Conservation (phyloP, 1,284 basidiomycete genomes). For the Sanghuangporus baumii region DNA sequence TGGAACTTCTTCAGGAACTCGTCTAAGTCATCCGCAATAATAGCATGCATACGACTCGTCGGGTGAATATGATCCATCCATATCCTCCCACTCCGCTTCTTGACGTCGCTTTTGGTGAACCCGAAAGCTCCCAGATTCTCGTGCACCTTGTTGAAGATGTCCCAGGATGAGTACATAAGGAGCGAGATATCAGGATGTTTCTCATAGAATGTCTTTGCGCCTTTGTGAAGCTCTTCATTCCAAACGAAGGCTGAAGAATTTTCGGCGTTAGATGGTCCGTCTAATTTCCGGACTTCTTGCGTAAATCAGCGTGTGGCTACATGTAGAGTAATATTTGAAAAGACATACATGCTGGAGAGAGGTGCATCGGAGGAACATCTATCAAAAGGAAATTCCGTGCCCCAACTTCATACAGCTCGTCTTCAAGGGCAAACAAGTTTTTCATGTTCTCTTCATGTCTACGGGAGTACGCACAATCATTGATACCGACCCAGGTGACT, state of each 20-base stretch:
- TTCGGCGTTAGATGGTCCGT: neutral
- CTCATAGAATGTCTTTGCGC: constrained; percentile 31
- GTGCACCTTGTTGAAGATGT: constrained; percentile 40
- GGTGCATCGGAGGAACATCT: constrained; percentile 54
- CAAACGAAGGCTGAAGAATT: constrained; percentile 30
- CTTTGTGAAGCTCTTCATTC: constrained; percentile 37
- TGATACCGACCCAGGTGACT: constrained; percentile 67
- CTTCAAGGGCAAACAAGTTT: constrained; percentile 38
- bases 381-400: constrained; percentile 62
- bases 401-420: constrained; percentile 40
- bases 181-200: constrained; percentile 39
- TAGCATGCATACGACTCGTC: constrained; percentile 38
- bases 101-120: constrained; percentile 31
- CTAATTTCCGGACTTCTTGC: neutral
- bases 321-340: too few species aligned
- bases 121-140: constrained; percentile 39
- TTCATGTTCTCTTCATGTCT: constrained; percentile 22
- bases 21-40: constrained; percentile 35
- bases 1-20: constrained; percentile 29
- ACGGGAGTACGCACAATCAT: constrained; percentile 46
- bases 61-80: constrained; percentile 52
- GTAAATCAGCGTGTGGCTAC: neutral
- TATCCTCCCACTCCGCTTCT: constrained; percentile 33
- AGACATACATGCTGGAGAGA: constrained; percentile 39
- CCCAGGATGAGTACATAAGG: constrained; percentile 44